Evolutionary conservation across 129 eudicot species (phyloP).

Genomic region (Erigeron canadensis): DNA sequence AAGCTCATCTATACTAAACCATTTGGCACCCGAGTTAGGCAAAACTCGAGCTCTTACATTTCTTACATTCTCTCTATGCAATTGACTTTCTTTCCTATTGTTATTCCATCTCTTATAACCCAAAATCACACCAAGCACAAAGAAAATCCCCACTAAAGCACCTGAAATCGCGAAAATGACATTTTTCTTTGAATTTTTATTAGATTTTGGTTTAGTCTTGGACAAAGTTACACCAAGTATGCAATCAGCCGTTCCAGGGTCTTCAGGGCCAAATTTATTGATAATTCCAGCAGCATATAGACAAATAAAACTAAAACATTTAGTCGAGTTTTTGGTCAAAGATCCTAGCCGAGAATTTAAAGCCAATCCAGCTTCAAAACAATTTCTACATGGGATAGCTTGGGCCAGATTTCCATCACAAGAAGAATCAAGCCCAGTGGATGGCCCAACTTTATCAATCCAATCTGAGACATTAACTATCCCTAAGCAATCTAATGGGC

Average conservation of each 20-base stretch:
- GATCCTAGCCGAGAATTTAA: conserved; percentile 51
- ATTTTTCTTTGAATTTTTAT: conserved; percentile 18
- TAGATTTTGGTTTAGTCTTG: not conserved
- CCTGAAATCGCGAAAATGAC: conserved; percentile 42
- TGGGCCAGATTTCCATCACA: conserved; percentile 50
- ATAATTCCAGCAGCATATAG: conserved; percentile 72
- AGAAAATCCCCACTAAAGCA: conserved; percentile 38
- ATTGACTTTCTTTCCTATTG: conserved; percentile 34
- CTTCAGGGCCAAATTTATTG: conserved; percentile 58
- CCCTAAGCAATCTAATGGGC: conserved; percentile 50
- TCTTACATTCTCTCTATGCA: conserved; percentile 45
- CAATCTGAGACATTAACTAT: conserved; percentile 46
- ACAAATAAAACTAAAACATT: conserved; percentile 57
- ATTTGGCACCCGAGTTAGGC: conserved; percentile 65
- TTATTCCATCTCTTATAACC: conserved; percentile 29
- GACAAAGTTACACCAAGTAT: conserved; percentile 50
- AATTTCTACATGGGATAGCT: conserved; percentile 45
- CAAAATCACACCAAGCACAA: conserved; percentile 23
- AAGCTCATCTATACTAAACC: conserved; percentile 59
- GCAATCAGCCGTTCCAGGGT: conserved; percentile 48
- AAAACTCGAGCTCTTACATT: conserved; percentile 50
- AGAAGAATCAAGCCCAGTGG: conserved; percentile 33
- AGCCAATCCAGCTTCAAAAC: conserved; percentile 53
- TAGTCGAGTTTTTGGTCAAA: conserved; percentile 45
- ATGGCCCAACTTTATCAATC: conserved; percentile 29